These are phyloP conservation scores for Trichoderma harzianum DNA, from an alignment of 2,329 filamentous ascomycete genomes.

Conservation along the genomic window DNA sequence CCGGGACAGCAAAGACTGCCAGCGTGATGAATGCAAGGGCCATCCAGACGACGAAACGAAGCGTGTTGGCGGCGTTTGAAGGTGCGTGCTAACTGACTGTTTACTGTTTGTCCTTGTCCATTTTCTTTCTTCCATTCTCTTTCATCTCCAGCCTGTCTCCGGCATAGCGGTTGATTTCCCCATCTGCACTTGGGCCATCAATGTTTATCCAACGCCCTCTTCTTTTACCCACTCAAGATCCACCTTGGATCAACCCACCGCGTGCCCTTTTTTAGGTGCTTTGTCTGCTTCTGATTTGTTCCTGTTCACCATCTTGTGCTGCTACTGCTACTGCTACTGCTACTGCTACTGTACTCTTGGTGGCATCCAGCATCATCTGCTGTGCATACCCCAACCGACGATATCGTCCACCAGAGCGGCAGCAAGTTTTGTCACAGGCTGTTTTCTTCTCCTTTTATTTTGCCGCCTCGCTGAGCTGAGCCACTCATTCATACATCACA, in stretches of 20 bases:
- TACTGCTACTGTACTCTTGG: no score
- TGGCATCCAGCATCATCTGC: no score
- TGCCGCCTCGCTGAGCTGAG: background rate
- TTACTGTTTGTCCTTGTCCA: background rate
- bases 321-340: background rate
- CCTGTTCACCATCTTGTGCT: background rate
- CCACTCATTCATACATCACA: background rate
- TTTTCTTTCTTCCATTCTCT: background rate
- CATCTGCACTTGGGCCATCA: conserved; percentile 4
- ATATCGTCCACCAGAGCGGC: background rate
- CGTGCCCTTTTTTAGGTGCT: conserved; percentile 10
- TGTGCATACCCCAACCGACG: background rate
- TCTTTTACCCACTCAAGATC: conserved; percentile 11
- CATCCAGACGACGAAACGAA: conserved; percentile 52
- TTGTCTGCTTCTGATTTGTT: background rate
- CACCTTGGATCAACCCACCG: conserved; percentile 5
- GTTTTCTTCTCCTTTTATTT: background rate
- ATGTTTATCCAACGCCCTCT: background rate
- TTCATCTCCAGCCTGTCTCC: background rate
- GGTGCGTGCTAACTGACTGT: conserved; percentile 41
- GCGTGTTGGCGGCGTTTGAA: conserved; percentile 59
- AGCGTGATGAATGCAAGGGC: conserved; percentile 24
- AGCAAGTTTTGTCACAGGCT: background rate
- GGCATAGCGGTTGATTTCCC: conserved; percentile 8
- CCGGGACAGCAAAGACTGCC: conserved; percentile 44